Base-by-base conservation (phyloP, 345 rosid genomes). In the Syzygium oleosum region DNA sequence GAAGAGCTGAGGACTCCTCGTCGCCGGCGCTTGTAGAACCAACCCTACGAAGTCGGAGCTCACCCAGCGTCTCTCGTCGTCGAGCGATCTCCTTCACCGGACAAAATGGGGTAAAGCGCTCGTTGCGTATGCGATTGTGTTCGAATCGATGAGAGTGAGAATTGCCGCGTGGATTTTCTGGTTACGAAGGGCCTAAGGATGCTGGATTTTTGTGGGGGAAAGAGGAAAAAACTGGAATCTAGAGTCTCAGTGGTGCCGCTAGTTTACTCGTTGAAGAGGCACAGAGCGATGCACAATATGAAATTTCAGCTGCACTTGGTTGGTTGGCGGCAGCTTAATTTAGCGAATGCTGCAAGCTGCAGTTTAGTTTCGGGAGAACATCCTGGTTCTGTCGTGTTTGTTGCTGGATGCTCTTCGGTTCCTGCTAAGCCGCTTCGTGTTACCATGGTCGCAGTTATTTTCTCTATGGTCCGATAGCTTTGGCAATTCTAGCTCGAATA, bases 11-110 rank as follows among this genome's bases (percentile, higher is more conserved):
- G 68, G 68, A 27, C 12, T 61, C n/a, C n/a, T 61, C 68, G 7
- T 6, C 29, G 2, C 6, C 2, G 17, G 1, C 17, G 1, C 9
- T 59, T 25, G 46, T 5, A 43, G 46, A 6, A 43, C 7, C 46
- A 61, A 6, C 38, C 38, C 15, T 61, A 7, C 38, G 0, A 61
- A 61, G 73, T n/a, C 0, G 0, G 7, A 61, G 73, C 73, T 12
- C 34, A n/a, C 73, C 73, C 73, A n/a, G 3, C 2, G 4, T 61
- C 73, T 7, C 68, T 61, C 0, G 1, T 14, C 2, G 0, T 6
- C 73, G 1, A n/a, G 34, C 2, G 1, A 29, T n/a, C 73, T 27
- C 34, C n/a, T 27, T 13, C 34, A 0, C 1, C 31, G 38, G 2
- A n/a, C 73, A n/a, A 61, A 14, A 61, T 6, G 19, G 73, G 38